Percentiles rank a stretch among this genome's conserved stretches.
phyloP scores from a whole-genome alignment of 2,329 filamentous ascomycete genomes.

The Corinectria fuckeliana region DNA sequence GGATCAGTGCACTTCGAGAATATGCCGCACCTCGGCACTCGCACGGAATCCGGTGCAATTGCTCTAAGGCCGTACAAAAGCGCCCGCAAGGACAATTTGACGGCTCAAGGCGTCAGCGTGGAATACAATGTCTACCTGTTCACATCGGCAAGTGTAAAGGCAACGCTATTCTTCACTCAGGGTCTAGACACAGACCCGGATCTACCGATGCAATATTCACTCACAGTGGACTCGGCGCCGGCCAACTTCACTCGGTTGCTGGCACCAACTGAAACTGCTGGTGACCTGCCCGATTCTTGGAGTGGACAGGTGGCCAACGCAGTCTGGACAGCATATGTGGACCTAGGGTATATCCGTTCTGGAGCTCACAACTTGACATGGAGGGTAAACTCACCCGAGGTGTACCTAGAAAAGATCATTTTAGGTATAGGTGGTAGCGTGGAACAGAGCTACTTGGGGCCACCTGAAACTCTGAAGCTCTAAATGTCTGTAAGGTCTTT shows the following conservation, averaged over 20 bases:
- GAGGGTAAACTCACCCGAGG: not conserved
- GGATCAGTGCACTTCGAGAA: not conserved
- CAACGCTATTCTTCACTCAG: not conserved
- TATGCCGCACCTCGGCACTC: not conserved
- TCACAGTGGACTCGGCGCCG: not conserved
- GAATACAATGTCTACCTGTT: not conserved
- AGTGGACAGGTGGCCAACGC: not conserved
- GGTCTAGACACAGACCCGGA: not conserved
- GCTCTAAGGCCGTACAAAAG: not conserved
- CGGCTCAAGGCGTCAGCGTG: not conserved
- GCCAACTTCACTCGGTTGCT: not conserved
- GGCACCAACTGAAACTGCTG: not conserved
- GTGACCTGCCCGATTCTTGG: not conserved
- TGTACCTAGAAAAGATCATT: not conserved
- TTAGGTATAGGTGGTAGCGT: not conserved
- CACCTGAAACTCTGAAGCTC: no score
- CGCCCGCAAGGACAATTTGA: not conserved
- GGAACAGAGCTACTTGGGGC: not conserved
- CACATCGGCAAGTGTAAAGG: not conserved
- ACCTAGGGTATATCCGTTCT: no score
- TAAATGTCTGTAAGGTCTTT: no score
- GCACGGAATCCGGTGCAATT: not conserved
- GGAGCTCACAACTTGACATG: not conserved
- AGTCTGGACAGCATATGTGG: no score
- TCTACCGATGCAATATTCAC: not conserved